Evolutionary conservation across 805 yeast genomes (phyloP), one percentile per base, ranked within the genome.

Genomic region (Starmerella vitae): DNA sequence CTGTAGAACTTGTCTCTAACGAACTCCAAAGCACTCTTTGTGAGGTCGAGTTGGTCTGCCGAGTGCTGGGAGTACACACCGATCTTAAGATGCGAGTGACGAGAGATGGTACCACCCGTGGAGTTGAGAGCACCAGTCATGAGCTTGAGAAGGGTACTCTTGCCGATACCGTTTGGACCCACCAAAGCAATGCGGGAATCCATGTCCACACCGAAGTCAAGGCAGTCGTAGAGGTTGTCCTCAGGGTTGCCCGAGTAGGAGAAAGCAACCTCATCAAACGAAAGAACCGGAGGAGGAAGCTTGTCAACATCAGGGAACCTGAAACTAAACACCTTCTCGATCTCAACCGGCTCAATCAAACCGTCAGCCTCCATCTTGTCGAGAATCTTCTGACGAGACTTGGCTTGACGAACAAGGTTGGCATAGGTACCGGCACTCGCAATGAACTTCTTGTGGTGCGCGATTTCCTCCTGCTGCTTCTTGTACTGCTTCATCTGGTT

Each of bases 331-430:
- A 86, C 94, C 67, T 75, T 84, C 64, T 91, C 98, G 37, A 81
- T 79, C 42, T 74, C 85, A 53, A 91, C 98, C 39, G 93, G 78
- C 66, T 82, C 82, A 57, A 91, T 81, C 17, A 64, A 52, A 59
- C 98, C 98, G 62, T 91, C 98, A 53, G 98, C 97, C 69, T 91
- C 98, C 98, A 91, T 91, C 78, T 91, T 91, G 68, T 91, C 98
- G 63, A 91, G 72, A 61, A 91, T 91, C 78, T 91, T 91, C 73
- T 91, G 98, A 69, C 97, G 83, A 25, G 98, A 91, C 67, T 91
- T 91, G 50, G 98, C 98, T 68, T 91, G 98, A 64, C 82, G 84
- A 43, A 91, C 98, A 70, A 91, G 72, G 68, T 91, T 91, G 46
- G 98, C 97, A 67, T 91, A 91, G 40, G 98, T 91, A 86, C 98